Evolutionary conservation across 2,329 filamentous ascomycete species (phyloP), one percentile per base, ranked within the genome.

Genomic region (Colletotrichum sublineola): DNA sequence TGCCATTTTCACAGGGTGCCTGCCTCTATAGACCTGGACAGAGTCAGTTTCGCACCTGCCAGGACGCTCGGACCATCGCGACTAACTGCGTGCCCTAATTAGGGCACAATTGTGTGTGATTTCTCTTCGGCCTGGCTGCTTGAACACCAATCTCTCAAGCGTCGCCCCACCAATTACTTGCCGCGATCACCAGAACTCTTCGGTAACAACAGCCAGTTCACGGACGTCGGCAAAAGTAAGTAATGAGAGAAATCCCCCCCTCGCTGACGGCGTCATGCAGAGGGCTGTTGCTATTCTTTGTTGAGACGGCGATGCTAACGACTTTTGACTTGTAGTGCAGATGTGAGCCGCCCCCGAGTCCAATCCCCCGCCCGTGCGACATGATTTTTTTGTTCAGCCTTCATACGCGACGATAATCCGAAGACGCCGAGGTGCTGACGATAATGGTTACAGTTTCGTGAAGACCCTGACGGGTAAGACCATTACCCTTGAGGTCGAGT

Each of bases 391-490:
- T 15, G 20, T n/a, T 11, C 11, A 14, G 12, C 31, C 68, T 63
- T 70, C 67, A 33, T 29, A 52, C 36, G 74, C 74, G 72, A 72
- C 73, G 56, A 67, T 67, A 53, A 60, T 68, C 44, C 63, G 58
- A 66, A 63, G 42, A 71, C 67, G 52, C 69, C 78, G 74, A 72
- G 66, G 75, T 75, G 73, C 76, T 77, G 75, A 78, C 74, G 67
- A 73, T 65, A 38, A 63, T 75, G 74, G 73, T 75, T 67, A 77
- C 87, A 97, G 94, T 92, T 98, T 98, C 93, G 96, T 98, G 89
- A 98, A 98, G 93, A 98, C 96, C 91, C 94, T 98, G 84, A 98
- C 96, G 91, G 96, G 96, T 88, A 98, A 98, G 94, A 98, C 96
- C 87, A 98, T 98, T 91, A 98, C 96, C 87, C 93, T 98, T 82